A percentile compares a stretch with the other conserved stretches of the same genome.
These are phyloP conservation scores for Phaeophleospora eucalypticola DNA, from an alignment of 2,329 filamentous ascomycete species.

Conservation along the genomic window DNA sequence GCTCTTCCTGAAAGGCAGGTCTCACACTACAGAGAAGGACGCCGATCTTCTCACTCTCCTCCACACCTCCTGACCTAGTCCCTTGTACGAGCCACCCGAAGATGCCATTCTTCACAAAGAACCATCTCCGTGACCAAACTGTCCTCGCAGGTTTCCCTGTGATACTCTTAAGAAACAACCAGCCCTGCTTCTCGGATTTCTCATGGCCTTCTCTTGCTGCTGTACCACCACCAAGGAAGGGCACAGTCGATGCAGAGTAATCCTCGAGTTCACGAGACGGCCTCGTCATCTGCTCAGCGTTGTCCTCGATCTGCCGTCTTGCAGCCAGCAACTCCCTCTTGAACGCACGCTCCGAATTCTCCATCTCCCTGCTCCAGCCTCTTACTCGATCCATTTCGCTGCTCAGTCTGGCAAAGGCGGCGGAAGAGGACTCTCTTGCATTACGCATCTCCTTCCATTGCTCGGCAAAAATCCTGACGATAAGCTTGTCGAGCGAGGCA, in stretches of 20 bases:
- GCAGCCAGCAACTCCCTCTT: conserved; percentile 75
- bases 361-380: conserved; percentile 93
- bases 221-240: conserved; percentile 71
- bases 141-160: conserved; percentile 85
- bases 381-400: conserved; percentile 85
- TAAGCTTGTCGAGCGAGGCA: conserved; percentile 75
- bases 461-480: conserved; percentile 80
- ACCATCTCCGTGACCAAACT: conserved; percentile 90
- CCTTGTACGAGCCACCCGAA: conserved; percentile 92
- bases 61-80: conserved; percentile 72
- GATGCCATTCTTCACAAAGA: conserved; percentile 90
- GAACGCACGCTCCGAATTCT: conserved; percentile 78
- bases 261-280: conserved; percentile 91
- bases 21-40: conserved; percentile 90
- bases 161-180: conserved; percentile 78
- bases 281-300: conserved; percentile 63
- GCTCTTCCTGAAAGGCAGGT: conserved; percentile 85
- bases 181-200: conserved; percentile 81
- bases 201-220: conserved; percentile 49
- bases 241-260: conserved; percentile 84
- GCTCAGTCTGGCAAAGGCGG: conserved; percentile 61
- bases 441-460: conserved; percentile 82
- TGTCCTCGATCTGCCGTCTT: conserved; percentile 76
- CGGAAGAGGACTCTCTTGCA: conserved; percentile 61
- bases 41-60: conserved; percentile 94